A percentile compares a stretch with the other conserved stretches of the same genome.
Evolutionary conservation across 2,329 filamentous ascomycete genomes (phyloP).

Genomic region (Zymoseptoria crescenta): DNA sequence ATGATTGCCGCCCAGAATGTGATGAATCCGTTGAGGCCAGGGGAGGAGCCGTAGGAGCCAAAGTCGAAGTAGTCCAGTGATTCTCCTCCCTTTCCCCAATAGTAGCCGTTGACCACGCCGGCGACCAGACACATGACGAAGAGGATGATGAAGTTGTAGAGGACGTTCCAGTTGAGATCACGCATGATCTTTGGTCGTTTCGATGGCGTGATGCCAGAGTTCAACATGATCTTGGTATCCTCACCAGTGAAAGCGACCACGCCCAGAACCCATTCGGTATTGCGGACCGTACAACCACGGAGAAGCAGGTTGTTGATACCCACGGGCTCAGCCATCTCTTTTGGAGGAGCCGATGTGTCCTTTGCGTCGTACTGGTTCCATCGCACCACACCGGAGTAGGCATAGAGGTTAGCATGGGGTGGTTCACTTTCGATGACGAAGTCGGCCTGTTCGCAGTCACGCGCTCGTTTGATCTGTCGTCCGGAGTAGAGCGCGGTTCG

Average conservation of each 20-base stretch:
- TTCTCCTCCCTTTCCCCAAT: conserved; percentile 67
- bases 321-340: conserved; percentile 84
- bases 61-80: conserved; percentile 79
- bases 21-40: conserved; percentile 80
- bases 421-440: conserved; percentile 86
- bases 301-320: conserved; percentile 92
- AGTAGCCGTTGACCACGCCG: conserved; percentile 74
- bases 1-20: conserved; percentile 95
- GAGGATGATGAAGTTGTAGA: conserved; percentile 90
- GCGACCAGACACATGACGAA: conserved; percentile 82
- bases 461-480: conserved; percentile 73
- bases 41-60: conserved; percentile 59
- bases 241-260: conserved; percentile 90
- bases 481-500: conserved; percentile 84
- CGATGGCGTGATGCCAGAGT: conserved; percentile 87
- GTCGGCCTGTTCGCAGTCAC: conserved; percentile 82
- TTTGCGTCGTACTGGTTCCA: conserved; percentile 70
- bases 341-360: conserved; percentile 53
- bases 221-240: conserved; percentile 99
- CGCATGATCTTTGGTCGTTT: conserved; percentile 87
- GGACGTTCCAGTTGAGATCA: conserved; percentile 93
- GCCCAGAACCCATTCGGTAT: conserved; percentile 92
- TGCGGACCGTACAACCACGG: conserved; percentile 85
- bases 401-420: conserved; percentile 88
- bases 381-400: conserved; percentile 81